phyloP scores from a whole-genome alignment of 768 basidiomycete genomes.

The Mrakia gelida region DNA sequence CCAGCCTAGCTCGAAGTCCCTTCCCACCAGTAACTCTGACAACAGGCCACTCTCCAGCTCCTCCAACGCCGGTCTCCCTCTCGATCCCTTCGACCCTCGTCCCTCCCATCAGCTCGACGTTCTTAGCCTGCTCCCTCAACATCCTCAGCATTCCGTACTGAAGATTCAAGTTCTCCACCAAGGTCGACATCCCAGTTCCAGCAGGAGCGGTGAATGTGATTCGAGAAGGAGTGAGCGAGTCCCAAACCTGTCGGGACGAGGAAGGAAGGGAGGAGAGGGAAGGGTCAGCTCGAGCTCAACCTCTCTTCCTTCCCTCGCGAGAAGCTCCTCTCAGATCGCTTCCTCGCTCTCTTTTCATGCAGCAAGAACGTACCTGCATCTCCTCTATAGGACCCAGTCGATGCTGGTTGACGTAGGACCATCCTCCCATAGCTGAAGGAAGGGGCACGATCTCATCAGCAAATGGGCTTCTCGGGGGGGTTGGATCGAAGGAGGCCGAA shows the following conservation, averaged over 20 bases:
- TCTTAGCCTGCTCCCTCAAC: conserved; percentile 50
- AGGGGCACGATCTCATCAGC: conserved; percentile 15
- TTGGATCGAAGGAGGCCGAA: not conserved
- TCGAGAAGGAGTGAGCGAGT: conserved; percentile 42
- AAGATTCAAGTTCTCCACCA: conserved; percentile 90
- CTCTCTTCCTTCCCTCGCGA: not conserved
- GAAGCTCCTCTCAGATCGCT: not conserved
- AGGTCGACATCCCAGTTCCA: conserved; percentile 61
- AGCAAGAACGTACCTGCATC: conserved; percentile 63
- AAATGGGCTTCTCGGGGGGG: not conserved
- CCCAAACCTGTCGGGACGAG: conserved; percentile 65
- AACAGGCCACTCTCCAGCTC: conserved; percentile 70
- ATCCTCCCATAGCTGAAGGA: conserved; percentile 69
- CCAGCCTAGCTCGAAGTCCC: conserved; percentile 63
- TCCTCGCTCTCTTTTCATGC: not conserved
- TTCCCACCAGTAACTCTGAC: conserved; percentile 62
- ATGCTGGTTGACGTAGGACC: conserved; percentile 64
- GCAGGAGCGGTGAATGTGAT: conserved; percentile 33
- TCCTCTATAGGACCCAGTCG: conserved; percentile 72
- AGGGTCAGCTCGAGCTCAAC: not conserved
- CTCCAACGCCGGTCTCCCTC: conserved; percentile 48
- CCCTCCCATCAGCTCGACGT: conserved; percentile 64
- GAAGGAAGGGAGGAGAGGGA: not conserved
- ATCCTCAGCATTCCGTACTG: conserved; percentile 74
- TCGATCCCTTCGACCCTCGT: conserved; percentile 69